phyloP scores from a whole-genome alignment of 1,284 basidiomycete genomes.

The Chalciporus sp. region DNA sequence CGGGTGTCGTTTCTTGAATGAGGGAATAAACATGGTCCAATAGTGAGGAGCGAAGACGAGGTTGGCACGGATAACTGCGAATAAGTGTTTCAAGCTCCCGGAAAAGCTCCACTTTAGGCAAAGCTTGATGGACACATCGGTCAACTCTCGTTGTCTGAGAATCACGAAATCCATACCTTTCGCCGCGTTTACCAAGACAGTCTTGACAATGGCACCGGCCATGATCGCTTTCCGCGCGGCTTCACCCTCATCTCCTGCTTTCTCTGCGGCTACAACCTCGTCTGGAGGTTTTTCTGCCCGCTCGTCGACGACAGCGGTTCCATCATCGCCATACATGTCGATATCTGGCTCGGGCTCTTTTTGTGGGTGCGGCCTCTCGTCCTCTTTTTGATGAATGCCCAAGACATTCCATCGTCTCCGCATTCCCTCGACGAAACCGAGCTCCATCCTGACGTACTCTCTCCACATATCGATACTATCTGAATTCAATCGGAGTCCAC shows the following conservation, averaged over 20 bases:
- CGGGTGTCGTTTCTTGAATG: conserved; percentile 46
- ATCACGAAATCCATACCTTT: conserved; percentile 50
- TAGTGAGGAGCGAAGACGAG: conserved; percentile 46
- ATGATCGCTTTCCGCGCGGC: conserved; percentile 62
- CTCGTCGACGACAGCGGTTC: conserved; percentile 21
- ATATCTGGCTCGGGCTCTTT: conserved; percentile 15
- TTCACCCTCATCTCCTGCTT: conserved; percentile 45
- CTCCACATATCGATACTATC: conserved; percentile 78
- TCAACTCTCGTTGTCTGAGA: background rate
- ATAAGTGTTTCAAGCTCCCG: conserved; percentile 55
- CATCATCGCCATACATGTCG: conserved; percentile 30
- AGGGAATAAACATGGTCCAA: conserved; percentile 58
- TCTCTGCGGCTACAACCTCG: conserved; percentile 32
- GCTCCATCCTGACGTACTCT: conserved; percentile 90
- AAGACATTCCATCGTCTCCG: conserved; percentile 81
- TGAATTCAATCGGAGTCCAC: conserved; percentile 79
- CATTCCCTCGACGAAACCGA: conserved; percentile 85
- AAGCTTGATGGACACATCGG: conserved; percentile 41
- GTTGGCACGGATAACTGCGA: conserved; percentile 54
- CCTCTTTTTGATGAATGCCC: conserved; percentile 50
- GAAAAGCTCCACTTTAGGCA: conserved; percentile 63
- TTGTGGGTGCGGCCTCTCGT: conserved; percentile 31
- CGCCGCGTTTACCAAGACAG: conserved; percentile 64
- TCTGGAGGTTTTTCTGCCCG: conserved; percentile 25
- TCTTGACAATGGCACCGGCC: conserved; percentile 71